Percentiles rank a stretch among this genome's conserved stretches.
phyloP scores from a whole-genome alignment of 1,284 basidiomycete genomes.

The Ustanciosporium gigantosporum region DNA sequence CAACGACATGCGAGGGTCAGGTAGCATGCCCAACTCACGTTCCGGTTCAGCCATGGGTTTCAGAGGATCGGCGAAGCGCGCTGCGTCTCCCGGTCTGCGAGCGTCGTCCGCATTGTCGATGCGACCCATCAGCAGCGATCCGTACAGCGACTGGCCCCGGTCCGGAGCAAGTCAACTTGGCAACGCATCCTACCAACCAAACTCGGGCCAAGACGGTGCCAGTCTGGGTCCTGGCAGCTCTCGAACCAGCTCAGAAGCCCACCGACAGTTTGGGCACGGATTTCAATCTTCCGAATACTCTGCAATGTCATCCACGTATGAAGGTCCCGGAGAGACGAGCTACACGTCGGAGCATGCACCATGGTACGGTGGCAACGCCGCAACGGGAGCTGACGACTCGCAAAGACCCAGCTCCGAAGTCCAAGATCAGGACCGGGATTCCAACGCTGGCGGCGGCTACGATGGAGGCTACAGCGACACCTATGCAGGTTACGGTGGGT shows the following conservation, averaged over 20 bases:
- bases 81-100: slow-evolving; percentile 37
- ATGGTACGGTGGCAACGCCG: slow-evolving; percentile 10
- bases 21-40: slow-evolving; percentile 34
- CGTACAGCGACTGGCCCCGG: neutral
- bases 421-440: neutral
- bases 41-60: slow-evolving; percentile 46
- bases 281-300: slow-evolving; percentile 18
- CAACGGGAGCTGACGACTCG: slow-evolving; percentile 11
- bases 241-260: neutral
- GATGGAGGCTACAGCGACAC: slow-evolving; percentile 12
- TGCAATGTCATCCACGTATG: slow-evolving; percentile 20
- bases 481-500: slow-evolving; percentile 18
- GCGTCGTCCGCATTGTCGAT: slow-evolving; percentile 40
- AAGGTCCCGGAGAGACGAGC: slow-evolving; percentile 23
- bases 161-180: too few species aligned
- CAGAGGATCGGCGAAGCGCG: slow-evolving; percentile 25
- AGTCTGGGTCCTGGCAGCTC: neutral
- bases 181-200: neutral
- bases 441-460: slow-evolving; percentile 1
- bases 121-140: slow-evolving; percentile 24
- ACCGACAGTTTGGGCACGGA: neutral
- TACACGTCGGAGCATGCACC: slow-evolving; percentile 21
- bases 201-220: slow-evolving; percentile 2
- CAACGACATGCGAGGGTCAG: slow-evolving; percentile 36
- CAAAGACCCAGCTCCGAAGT: slow-evolving; percentile 17